Evolutionary conservation across 1,284 basidiomycete genomes (phyloP).

Genomic region (Cryptococcus sp.): DNA sequence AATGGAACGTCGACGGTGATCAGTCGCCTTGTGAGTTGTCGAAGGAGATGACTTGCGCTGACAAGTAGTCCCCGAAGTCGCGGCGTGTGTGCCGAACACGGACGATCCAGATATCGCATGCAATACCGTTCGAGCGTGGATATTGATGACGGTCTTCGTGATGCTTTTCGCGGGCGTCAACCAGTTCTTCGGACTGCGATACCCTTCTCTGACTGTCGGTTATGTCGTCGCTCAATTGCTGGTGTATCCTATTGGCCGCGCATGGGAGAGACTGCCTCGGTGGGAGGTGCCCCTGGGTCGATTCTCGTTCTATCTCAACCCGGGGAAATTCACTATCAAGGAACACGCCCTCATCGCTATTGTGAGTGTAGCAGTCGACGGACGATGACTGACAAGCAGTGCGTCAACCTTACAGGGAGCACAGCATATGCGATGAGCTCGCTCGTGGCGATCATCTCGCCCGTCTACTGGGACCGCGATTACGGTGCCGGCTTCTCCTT

Average conservation of each 20-base stretch:
- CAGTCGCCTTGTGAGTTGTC: slow-evolving; percentile 28
- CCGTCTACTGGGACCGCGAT: slow-evolving; percentile 47
- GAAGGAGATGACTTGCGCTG: background rate
- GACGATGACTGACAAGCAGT: slow-evolving; percentile 9
- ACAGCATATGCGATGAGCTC: slow-evolving; percentile 53
- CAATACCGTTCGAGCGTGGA: slow-evolving; percentile 30
- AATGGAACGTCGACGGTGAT: slow-evolving; percentile 28
- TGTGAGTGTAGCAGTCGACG: slow-evolving; percentile 2
- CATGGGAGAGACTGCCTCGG: slow-evolving; percentile 23
- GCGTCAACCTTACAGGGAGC: slow-evolving; percentile 48
- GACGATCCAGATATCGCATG: slow-evolving; percentile 29
- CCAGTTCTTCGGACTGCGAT: slow-evolving; percentile 51
- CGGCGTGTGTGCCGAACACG: slow-evolving; percentile 34
- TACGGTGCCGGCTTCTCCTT: slow-evolving; percentile 50
- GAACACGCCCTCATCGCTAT: slow-evolving; percentile 28
- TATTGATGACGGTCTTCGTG: slow-evolving; percentile 51
- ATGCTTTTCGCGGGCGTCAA: slow-evolving; percentile 68
- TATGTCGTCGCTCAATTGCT: slow-evolving; percentile 36
- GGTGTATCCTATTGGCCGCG: slow-evolving; percentile 28
- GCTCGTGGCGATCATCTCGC: slow-evolving; percentile 49
- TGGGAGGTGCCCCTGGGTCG: slow-evolving; percentile 21
- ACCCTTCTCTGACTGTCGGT: slow-evolving; percentile 32
- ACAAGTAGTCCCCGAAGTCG: slow-evolving; percentile 28
- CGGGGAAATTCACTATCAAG: slow-evolving; percentile 56
- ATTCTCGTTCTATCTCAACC: slow-evolving; percentile 27